Evolutionary conservation across 1,284 basidiomycete genomes (phyloP).

Genomic region (Singerocomus rubriflavus): DNA sequence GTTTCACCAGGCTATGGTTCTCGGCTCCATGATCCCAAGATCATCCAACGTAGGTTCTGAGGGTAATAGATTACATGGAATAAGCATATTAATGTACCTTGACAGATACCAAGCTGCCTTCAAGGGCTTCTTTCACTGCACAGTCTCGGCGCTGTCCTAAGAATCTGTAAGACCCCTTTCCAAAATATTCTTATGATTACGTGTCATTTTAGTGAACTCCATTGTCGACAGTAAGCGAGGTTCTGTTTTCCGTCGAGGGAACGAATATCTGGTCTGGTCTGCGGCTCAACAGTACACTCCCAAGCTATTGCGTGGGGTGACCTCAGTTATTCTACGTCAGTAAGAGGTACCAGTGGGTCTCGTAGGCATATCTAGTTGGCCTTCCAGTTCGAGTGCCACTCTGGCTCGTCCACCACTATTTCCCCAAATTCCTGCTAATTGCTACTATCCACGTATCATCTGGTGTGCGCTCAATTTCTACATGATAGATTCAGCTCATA

Average conservation of each 20-base stretch:
- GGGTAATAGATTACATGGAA: constrained; percentile 1
- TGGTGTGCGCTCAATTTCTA: constrained; percentile 27
- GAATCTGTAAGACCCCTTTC: constrained; percentile 3
- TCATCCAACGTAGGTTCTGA: constrained; percentile 49
- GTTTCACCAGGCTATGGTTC: constrained; percentile 1
- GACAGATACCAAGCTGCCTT: constrained; percentile 63
- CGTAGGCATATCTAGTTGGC: constrained; percentile 55
- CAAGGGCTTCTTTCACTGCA: constrained; percentile 59
- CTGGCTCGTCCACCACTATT: constrained; percentile 48
- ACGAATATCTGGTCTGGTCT: constrained; percentile 64
- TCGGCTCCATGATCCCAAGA: constrained; percentile 56
- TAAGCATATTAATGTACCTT: not conserved
- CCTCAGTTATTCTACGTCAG: constrained; percentile 55
- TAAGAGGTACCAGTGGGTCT: constrained; percentile 57
- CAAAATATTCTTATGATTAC: not conserved
- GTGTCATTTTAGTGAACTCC: constrained; percentile 51
- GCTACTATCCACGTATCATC: constrained; percentile 44
- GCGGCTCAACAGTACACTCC: constrained; percentile 52
- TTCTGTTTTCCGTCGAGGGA: constrained; percentile 46
- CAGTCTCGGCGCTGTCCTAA: constrained; percentile 53
- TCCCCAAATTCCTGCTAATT: constrained; percentile 41
- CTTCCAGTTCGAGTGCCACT: constrained; percentile 54
- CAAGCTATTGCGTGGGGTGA: constrained; percentile 67
- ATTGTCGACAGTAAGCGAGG: constrained; percentile 53
- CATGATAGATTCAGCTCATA: not conserved